Evolutionary conservation across 495 filamentous ascomycete species (phyloP), one percentile per base, ranked within the genome.

Genomic region (Neurospora hispaniola): DNA sequence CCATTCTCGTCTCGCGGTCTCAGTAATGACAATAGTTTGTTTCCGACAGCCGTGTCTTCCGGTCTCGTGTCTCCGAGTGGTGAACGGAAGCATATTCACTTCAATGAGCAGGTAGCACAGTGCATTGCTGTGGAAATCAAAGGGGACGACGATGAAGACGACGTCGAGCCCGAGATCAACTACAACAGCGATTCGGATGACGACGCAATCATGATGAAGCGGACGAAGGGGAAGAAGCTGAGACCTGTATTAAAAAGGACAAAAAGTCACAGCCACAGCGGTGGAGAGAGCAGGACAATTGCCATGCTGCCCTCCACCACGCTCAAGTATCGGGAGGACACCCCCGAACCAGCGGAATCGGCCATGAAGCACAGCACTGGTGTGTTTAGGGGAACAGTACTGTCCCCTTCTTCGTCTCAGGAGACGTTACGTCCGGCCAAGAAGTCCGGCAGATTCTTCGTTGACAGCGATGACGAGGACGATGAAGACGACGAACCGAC

Each of bases 21-120:
- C 27, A 92, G 89, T 71, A 79, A 84, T 70, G 86, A 88, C 66
- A 84, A 85, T 48, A 89, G 88, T 78, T 82, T 86, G 48, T 80
- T 86, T 23, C 85, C 89, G 5, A 91, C 89, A 16, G 79, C 82
- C n/a, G 81, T 84, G 27, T 89, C 89, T 3, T 91, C 90, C 20
- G 90, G 90, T 18, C 75, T 90, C 43, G 82, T 84, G 3, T 94
- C 93, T 5, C 94, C 94, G 6, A 85, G 84, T 42, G 73, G 82
- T 6, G 92, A 92, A 76, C 86, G 85, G 72, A 93, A 91, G 59
- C 96, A 97, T 79, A 98, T 99, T 69, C 93, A 97, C 79, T 99
- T 99, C 82, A 96, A 97, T 80, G 91, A 98, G 78, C 92, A 93
- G 81, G 96, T 99, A 12, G 89, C 93, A 77, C 95, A 99, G 79